Conservation (phyloP, 2,329 filamentous ascomycete genomes). For the Colletotrichum theobromicola region DNA sequence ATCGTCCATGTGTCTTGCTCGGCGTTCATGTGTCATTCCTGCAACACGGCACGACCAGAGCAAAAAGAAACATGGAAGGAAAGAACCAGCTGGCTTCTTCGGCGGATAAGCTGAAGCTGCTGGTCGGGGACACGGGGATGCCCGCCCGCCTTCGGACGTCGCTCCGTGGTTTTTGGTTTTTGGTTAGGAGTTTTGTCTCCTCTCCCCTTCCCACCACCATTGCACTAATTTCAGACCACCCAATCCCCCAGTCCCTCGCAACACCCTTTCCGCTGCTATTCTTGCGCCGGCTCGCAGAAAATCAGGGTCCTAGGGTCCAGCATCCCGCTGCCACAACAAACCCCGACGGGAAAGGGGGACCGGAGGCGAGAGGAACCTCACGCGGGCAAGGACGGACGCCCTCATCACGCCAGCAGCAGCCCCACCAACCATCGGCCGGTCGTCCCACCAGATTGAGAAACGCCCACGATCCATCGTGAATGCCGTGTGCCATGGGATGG, state of each 20-base stretch:
- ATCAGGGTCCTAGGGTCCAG: conserved; percentile 1
- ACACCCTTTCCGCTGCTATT: background rate
- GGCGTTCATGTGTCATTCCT: conserved; percentile 1
- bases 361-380: background rate
- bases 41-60: background rate
- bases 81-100: background rate
- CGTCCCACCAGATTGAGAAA: background rate
- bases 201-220: background rate
- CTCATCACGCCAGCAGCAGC: background rate
- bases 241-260: background rate
- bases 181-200: background rate
- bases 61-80: background rate
- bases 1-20: background rate
- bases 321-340: background rate
- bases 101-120: background rate
- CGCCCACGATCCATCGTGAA: background rate
- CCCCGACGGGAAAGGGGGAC: background rate
- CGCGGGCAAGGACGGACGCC: background rate
- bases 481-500: background rate
- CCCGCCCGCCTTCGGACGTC: background rate
- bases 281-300: background rate
- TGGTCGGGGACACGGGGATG: background rate
- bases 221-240: background rate
- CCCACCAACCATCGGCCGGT: background rate
- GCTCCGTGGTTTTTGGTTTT: background rate